Base-by-base conservation (phyloP, 805 yeast species). In the Tetrapisispora phaffii region DNA sequence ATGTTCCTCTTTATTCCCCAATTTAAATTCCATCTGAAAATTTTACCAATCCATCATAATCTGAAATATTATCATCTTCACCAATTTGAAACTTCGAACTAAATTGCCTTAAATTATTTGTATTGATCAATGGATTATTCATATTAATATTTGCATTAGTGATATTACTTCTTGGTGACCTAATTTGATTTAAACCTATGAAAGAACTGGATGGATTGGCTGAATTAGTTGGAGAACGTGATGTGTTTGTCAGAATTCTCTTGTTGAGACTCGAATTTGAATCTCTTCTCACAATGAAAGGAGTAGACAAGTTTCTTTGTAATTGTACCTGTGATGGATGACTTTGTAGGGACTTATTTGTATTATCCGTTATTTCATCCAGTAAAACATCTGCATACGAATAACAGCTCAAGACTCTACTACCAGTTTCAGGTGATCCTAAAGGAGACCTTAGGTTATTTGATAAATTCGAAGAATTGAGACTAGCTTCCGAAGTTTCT, bases 351-450 rank as follows among this genome's bases (percentile, higher is more conserved):
- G 22, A 22, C 9, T 23, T 21, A 24, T 40, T 44, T 23, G 40
- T 12, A 29, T 28, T 35, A 16, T 44, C 46, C 2, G 32, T 19
- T 12, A 44, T n/a, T 59, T 82, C 90, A 52, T 76, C 79, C 51
- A 70, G 76, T 49, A 83, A 73, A 74, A 85, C 75, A 54, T 85
- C 95, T 4, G 93, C 95, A 61, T 82, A 85, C 2, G 88, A 80
- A 57, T 77, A 81, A 58, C 84, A 84, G 35, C 70, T 39, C n/a
- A 44, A 32, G 13, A 24, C 40, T 33, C 22, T 41, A 16, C 19
- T 10, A 12, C 41, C 24, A 16, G 26, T n/a, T 33, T 34, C 41
- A 31, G 41, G 39, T 2, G 43, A 35, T 4, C 36, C 26, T 7
- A 33, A 13, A 19, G 38, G 44, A 20, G 44, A 40, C 12, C 23